Evolutionary conservation across 2,329 filamentous ascomycete genomes (phyloP).

Genomic region (Aspergillus ibericus): DNA sequence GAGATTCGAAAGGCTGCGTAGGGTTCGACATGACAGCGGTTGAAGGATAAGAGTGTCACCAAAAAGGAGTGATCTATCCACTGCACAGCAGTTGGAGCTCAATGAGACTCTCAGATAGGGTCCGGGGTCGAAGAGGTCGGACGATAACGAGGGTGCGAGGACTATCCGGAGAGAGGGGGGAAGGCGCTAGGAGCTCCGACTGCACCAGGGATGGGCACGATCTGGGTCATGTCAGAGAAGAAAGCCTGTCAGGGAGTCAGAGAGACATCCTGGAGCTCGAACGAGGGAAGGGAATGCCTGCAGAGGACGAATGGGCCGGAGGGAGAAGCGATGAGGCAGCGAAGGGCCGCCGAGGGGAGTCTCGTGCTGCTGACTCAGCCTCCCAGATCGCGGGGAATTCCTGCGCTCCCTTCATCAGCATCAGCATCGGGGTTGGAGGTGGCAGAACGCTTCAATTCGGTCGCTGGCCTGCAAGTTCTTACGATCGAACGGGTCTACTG

Average conservation of each 20-base stretch:
- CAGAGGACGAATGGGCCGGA: not conserved
- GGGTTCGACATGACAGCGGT: conserved; percentile 43
- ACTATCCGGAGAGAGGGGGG: conserved; percentile 3
- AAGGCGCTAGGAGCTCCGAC: conserved; percentile 22
- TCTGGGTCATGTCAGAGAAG: conserved; percentile 46
- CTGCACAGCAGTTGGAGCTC: conserved; percentile 10
- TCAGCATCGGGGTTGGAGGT: not conserved
- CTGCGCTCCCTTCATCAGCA: not conserved
- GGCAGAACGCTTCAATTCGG: not conserved
- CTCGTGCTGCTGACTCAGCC: conserved; percentile 23
- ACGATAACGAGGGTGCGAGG: not conserved
- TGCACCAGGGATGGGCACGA: conserved; percentile 49
- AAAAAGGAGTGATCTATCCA: not conserved
- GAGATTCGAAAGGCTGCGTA: conserved; percentile 51
- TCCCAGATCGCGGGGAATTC: conserved; percentile 6
- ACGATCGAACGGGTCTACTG: too few relatives aligned
- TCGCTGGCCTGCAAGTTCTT: too few relatives aligned
- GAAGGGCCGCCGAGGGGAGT: conserved; percentile 2
- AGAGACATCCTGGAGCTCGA: conserved; percentile 22
- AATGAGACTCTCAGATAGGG: not conserved
- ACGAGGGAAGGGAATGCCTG: conserved; percentile 9
- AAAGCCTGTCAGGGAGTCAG: conserved; percentile 20
- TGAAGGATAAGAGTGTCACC: not conserved
- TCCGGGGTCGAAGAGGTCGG: not conserved
- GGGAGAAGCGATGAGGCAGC: not conserved